Evolutionary conservation across 441 rosid species (phyloP), one percentile per base, ranked within the genome.

Genomic region (Erysimum cheiri): DNA sequence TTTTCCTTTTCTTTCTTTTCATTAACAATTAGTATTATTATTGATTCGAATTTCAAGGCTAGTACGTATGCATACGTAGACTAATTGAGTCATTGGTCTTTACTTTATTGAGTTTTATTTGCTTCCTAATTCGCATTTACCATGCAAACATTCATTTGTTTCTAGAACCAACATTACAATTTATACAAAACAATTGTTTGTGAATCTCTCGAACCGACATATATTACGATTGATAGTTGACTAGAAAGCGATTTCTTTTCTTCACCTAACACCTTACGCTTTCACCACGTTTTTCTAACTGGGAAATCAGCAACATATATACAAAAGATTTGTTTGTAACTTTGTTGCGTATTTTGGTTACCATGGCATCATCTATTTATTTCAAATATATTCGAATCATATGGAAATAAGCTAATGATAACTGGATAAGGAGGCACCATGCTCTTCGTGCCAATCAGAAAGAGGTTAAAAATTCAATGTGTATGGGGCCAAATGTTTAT

Each of bases 401-500:
- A 33, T 6, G 6, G 1, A 1, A 7, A 33, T 22, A 33, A 32
- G 8, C 7, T 1, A 33, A 7, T 9, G 36, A 19, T 19, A 19
- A 19, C 22, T 19, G 22, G 22, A 33, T 33, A 33, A 33, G 49
- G 19, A 44, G 22, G 17, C 31, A 43, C 58, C 77, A 67, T 74
- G 53, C 69, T 67, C 60, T 60, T 74, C 63, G 69, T 68, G 69
- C 73, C 73, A 67, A 44, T 60, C 14, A 46, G 36, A 74, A 74
- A 22, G 1, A 74, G 73, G 69, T 74, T 67, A 44, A 12, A 46
- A 53, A 74, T 74, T 67, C 52, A 74, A 60, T 53, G 64, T 60
- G 69, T 67, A 59, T 67, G 73, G 71, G 72, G 55, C 29, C 56
- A 59, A 74, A 74, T 73, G 36, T 67, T 43, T 60, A 74, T 60